These are phyloP conservation scores for Lathyrus aphaca DNA, from an alignment of 306 rosid species.

Conservation along the genomic window DNA sequence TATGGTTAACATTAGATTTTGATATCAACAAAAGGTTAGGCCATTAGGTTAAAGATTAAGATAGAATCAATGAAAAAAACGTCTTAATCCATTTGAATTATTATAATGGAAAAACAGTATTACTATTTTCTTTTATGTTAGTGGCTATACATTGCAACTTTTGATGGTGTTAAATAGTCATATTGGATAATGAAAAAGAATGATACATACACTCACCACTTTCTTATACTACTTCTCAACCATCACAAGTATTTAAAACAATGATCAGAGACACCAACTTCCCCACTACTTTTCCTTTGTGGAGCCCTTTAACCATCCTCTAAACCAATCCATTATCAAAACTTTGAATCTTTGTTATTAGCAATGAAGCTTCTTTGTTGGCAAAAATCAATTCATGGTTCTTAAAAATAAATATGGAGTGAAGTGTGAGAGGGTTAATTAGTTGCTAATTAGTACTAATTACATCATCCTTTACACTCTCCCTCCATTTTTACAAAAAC, in stretches of 20 bases:
- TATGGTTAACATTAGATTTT: slow-evolving; percentile 14
- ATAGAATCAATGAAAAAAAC: slow-evolving; percentile 12
- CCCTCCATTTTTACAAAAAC: slow-evolving; percentile 40
- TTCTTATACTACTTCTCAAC: slow-evolving; percentile 38
- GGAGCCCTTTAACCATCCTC: slow-evolving; percentile 40
- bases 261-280: slow-evolving; percentile 43
- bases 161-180: slow-evolving; percentile 41
- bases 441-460: background rate
- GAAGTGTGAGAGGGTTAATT: slow-evolving; percentile 39
- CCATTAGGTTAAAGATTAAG: slow-evolving; percentile 39
- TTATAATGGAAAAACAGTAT: slow-evolving; percentile 23
- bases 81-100: slow-evolving; percentile 15
- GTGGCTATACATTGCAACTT: slow-evolving; percentile 40
- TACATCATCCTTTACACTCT: slow-evolving; percentile 26
- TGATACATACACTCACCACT: slow-evolving; percentile 18
- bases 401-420: slow-evolving; percentile 47
- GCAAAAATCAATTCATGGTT: slow-evolving; percentile 54
- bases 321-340: slow-evolving; percentile 37
- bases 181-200: slow-evolving; percentile 51
- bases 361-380: slow-evolving; percentile 49
- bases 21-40: slow-evolving; percentile 32
- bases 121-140: slow-evolving; percentile 20
- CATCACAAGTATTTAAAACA: slow-evolving; percentile 67
- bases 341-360: slow-evolving; percentile 43
- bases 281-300: slow-evolving; percentile 50